Percentiles rank a stretch among this genome's conserved stretches.
Evolutionary conservation across 2,329 filamentous ascomycete species (phyloP).

Genomic region (Diaporthe citrichinensis): DNA sequence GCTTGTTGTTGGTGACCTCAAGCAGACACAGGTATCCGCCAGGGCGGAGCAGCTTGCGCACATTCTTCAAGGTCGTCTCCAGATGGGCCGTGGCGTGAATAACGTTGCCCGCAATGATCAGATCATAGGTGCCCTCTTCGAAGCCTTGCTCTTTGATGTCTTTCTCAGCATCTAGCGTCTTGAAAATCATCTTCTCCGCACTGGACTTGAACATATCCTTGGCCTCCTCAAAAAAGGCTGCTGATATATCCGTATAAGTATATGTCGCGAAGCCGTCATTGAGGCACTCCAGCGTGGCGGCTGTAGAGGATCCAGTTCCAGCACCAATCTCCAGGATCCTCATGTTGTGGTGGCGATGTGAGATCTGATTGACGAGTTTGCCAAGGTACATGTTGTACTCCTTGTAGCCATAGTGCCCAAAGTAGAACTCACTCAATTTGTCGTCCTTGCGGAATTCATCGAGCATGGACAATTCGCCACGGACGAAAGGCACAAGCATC

Average conservation of each 20-base stretch:
- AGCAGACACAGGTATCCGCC: constrained; percentile 61
- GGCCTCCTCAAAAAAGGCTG: constrained; percentile 55
- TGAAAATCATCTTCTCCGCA: constrained; percentile 40
- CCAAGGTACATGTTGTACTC: constrained; percentile 44
- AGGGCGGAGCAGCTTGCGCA: constrained; percentile 56
- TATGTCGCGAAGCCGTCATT: constrained; percentile 53
- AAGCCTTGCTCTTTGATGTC: constrained; percentile 50
- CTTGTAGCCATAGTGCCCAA: constrained; percentile 33
- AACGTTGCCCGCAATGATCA: constrained; percentile 56
- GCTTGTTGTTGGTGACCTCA: constrained; percentile 52
- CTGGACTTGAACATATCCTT: constrained; percentile 1
- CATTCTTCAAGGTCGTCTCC: constrained; percentile 48
- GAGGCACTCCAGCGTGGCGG: constrained; percentile 50
- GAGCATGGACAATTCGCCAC: constrained; percentile 50
- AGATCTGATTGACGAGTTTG: constrained; percentile 51
- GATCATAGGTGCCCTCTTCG: constrained; percentile 48
- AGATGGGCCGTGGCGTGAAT: constrained; percentile 55
- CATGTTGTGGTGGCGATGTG: constrained; percentile 47
- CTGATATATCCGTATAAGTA: constrained; percentile 60
- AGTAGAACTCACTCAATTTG: constrained; percentile 50
- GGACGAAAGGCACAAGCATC: constrained; percentile 49
- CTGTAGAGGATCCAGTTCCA: constrained; percentile 58
- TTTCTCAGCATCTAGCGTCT: constrained; percentile 48
- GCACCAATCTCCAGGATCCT: constrained; percentile 56
- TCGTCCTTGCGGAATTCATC: constrained; percentile 51